A percentile compares a stretch with the other conserved stretches of the same genome.
phyloP scores from a whole-genome alignment of 2,329 filamentous ascomycete species.

The Microcyclosporella mali region DNA sequence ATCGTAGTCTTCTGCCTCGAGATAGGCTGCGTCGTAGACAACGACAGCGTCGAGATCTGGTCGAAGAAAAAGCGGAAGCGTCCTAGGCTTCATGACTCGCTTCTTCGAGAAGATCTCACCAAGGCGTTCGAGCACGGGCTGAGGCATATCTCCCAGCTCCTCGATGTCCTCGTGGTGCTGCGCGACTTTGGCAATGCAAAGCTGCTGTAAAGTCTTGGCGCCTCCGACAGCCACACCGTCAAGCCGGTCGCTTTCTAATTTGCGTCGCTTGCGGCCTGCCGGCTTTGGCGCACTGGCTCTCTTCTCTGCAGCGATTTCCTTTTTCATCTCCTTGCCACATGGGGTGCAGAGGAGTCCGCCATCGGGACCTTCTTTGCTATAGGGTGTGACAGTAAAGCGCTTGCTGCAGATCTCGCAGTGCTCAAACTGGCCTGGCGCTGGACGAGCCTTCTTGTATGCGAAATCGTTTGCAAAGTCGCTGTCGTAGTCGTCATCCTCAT shows the following conservation, averaged over 20 bases:
- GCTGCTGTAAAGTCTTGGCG: slow-evolving; percentile 61
- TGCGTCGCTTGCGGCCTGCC: slow-evolving; percentile 59
- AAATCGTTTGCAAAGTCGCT: slow-evolving; percentile 43
- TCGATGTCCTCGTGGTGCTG: slow-evolving; percentile 59
- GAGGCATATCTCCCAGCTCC: slow-evolving; percentile 58
- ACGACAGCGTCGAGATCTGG: slow-evolving; percentile 51
- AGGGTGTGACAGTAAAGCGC: slow-evolving; percentile 86
- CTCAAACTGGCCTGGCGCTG: slow-evolving; percentile 76
- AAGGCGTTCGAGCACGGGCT: slow-evolving; percentile 50
- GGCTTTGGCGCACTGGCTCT: slow-evolving; percentile 54
- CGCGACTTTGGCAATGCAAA: slow-evolving; percentile 59
- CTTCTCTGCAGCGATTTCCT: slow-evolving; percentile 56
- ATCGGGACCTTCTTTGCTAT: slow-evolving; percentile 73
- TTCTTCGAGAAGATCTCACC: slow-evolving; percentile 60
- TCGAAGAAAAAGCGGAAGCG: slow-evolving; percentile 45
- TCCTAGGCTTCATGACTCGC: slow-evolving; percentile 50
- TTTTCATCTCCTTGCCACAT: slow-evolving; percentile 69
- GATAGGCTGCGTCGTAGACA: slow-evolving; percentile 58
- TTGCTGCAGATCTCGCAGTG: slow-evolving; percentile 82
- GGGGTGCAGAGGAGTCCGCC: slow-evolving; percentile 79
- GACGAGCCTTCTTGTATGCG: slow-evolving; percentile 52
- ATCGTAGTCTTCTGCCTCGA: slow-evolving; percentile 70
- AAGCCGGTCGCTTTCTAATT: slow-evolving; percentile 75
- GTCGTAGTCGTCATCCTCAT: slow-evolving; percentile 42
- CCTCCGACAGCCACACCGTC: slow-evolving; percentile 65